Evolutionary conservation across 2,329 filamentous ascomycete species (phyloP).

Genomic region (Neofusicoccum parvum): DNA sequence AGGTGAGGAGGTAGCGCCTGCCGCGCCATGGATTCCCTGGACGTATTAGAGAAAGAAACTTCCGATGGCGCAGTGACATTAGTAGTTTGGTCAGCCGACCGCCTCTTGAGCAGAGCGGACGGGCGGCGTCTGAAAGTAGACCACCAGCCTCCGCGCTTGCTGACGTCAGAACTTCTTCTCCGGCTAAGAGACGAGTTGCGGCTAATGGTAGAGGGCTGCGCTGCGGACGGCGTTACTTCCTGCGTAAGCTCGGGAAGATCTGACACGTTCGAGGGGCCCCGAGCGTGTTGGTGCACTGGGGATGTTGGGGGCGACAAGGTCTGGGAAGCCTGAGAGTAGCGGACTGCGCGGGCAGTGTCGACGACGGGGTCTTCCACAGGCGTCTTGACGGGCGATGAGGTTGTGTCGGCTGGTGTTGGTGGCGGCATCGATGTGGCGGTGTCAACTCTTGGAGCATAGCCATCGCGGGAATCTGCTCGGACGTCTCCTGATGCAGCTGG

Average conservation of each 20-base stretch:
- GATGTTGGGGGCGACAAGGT: slow-evolving; percentile 24
- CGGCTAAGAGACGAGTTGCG: slow-evolving; percentile 19
- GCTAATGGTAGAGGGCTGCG: slow-evolving; percentile 44
- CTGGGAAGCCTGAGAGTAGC: slow-evolving; percentile 39
- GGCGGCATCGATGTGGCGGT: background rate
- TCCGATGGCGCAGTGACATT: slow-evolving; percentile 62
- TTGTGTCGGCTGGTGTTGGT: slow-evolving; percentile 2
- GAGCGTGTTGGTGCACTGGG: slow-evolving; percentile 48
- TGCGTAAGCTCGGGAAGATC: slow-evolving; percentile 54
- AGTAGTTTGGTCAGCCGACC: slow-evolving; percentile 50
- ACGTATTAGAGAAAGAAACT: slow-evolving; percentile 79
- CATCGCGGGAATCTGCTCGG: background rate
- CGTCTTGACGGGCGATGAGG: slow-evolving; percentile 33
- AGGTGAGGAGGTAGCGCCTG: slow-evolving; percentile 55
- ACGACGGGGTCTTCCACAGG: slow-evolving; percentile 51
- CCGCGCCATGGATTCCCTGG: slow-evolving; percentile 78
- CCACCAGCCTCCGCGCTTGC: slow-evolving; percentile 37
- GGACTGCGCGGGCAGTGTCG: slow-evolving; percentile 52
- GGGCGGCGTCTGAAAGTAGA: slow-evolving; percentile 50
- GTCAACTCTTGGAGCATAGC: background rate
- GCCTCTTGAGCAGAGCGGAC: slow-evolving; percentile 67
- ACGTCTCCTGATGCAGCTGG: background rate
- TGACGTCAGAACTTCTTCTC: slow-evolving; percentile 39
- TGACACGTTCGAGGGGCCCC: slow-evolving; percentile 55
- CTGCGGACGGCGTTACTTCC: slow-evolving; percentile 36